Evolutionary conservation across 2,329 filamentous ascomycete species (phyloP).

Genomic region (Alternaria sp.): DNA sequence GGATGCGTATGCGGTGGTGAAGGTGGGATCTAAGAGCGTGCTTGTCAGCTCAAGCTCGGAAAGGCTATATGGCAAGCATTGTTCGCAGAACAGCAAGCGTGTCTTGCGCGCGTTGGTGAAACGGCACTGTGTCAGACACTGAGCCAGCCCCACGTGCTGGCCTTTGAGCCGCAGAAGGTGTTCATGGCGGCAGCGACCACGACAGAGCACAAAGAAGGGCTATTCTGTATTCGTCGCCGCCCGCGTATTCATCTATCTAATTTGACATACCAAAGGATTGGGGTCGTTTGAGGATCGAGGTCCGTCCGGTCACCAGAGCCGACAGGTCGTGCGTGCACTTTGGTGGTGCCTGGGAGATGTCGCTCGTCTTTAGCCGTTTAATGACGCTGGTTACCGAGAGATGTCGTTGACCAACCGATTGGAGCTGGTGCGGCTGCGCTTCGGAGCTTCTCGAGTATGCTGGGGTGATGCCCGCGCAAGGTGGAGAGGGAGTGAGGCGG

Average conservation of each 20-base stretch:
- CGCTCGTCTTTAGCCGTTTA: slow-evolving; percentile 8
- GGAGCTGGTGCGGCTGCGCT: slow-evolving; percentile 2
- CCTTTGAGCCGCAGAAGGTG: slow-evolving; percentile 26
- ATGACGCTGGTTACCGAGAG: slow-evolving; percentile 4
- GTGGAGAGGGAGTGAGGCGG: slow-evolving; percentile 20
- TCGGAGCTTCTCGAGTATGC: slow-evolving; percentile 10
- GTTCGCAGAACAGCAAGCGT: slow-evolving; percentile 29
- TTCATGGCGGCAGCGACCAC: slow-evolving; percentile 3
- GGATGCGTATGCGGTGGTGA: slow-evolving; percentile 6
- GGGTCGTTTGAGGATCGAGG: neutral
- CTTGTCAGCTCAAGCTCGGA: slow-evolving; percentile 32
- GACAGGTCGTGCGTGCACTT: neutral
- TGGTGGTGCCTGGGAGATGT: slow-evolving; percentile 1
- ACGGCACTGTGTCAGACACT: slow-evolving; percentile 35
- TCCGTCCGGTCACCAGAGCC: neutral
- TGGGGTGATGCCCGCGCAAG: slow-evolving; percentile 16
- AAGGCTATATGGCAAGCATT: slow-evolving; percentile 22
- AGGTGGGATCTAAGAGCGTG: slow-evolving; percentile 24
- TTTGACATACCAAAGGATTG: slow-evolving; percentile 22
- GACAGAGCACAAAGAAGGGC: slow-evolving; percentile 8
- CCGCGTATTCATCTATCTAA: neutral
- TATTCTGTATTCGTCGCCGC: slow-evolving; percentile 6
- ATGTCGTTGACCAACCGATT: slow-evolving; percentile 1
- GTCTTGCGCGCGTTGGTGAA: slow-evolving; percentile 38
- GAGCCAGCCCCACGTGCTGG: slow-evolving; percentile 36